Base-by-base conservation (phyloP, 2,329 filamentous ascomycete genomes). In the Botrytis byssoidea region DNA sequence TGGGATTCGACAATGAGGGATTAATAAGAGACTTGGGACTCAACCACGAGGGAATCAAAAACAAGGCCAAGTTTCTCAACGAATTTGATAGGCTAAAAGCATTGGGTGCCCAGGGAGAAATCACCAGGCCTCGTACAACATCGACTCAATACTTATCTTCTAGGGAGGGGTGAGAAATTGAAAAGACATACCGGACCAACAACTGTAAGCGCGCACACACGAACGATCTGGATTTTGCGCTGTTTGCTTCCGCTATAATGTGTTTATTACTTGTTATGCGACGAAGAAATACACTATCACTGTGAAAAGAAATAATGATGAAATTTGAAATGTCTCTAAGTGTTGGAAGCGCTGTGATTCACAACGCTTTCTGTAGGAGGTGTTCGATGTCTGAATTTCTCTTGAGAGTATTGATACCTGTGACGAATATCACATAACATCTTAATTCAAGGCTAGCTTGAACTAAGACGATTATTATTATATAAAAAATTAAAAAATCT, bases 301-400 rank as follows among this genome's bases (percentile, higher is more conserved):
- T n/a, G 25, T 87, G 85, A 73, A 86, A 81, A 74, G 86, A 85
- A 5, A 86, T 79, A 12, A 86, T 77, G 3, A 86, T 82, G 2
- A 76, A 80, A 20, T 60, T 37, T 14, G 40, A 40, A 25, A 12
- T 66, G 18, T 20, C 61, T 22, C 25, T 32, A 59, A 8, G 25
- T 5, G 18, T 7, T 40, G 55, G 71, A 25, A 71, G 73, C 12
- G 42, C 22, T 18, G 77, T 76, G 42, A 75, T 81, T 79, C 80
- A 82, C 10, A 51, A 78, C 80, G 14, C 78, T 78, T 7, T 79
- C 80, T 9, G 46, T 42, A 25, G 14, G 32, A 32, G 4, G 4
- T 40, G 40, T 60, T n/a, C 25, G 8, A 48, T 63, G 9, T 25
- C 51, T 32, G 35, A 18, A 37, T 63, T 42, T 14, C 42, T 29